phyloP scores from a whole-genome alignment of 495 filamentous ascomycete species.

The Echria macrotheca region DNA sequence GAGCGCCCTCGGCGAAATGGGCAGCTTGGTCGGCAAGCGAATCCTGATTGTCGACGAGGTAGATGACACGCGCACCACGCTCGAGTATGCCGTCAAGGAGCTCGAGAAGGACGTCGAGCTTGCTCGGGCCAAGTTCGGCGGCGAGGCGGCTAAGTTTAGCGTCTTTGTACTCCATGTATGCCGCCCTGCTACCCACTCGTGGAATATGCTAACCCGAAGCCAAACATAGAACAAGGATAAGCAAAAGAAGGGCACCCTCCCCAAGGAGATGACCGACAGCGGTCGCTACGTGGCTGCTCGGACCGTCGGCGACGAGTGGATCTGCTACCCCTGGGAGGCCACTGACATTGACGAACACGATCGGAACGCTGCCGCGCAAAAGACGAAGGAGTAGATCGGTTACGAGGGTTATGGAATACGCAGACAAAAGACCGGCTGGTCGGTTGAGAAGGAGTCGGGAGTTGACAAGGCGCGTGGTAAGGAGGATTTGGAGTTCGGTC shows the following conservation, averaged over 20 bases:
- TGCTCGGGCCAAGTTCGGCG: conserved; percentile 66
- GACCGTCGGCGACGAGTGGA: conserved; percentile 91
- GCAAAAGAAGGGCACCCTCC: conserved; percentile 81
- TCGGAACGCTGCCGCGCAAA: conserved; percentile 44
- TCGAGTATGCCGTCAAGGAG: conserved; percentile 95
- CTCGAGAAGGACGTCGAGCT: conserved; percentile 92
- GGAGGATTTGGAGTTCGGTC: no score
- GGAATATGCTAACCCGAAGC: not conserved
- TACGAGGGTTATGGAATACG: no score
- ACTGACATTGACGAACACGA: conserved; percentile 95
- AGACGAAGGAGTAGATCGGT: conserved; percentile 1
- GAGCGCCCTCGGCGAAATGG: conserved; percentile 75
- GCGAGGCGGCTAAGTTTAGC: conserved; percentile 74
- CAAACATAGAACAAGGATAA: conserved; percentile 84
- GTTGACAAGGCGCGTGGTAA: no score
- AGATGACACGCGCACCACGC: conserved; percentile 93
- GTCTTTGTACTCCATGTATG: conserved; percentile 94
- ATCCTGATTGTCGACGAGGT: conserved; percentile 99
- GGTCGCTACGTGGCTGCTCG: conserved; percentile 78
- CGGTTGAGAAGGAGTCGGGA: no score
- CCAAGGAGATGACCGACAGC: conserved; percentile 69
- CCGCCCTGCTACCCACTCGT: conserved; percentile 16
- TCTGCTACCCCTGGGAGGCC: conserved; percentile 99
- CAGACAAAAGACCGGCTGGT: no score
- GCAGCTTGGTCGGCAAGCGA: conserved; percentile 91